A percentile compares a stretch with the other conserved stretches of the same genome.
Conservation (phyloP, 169 alveolate species). For the Pseudocohnilembus persalinus region DNA sequence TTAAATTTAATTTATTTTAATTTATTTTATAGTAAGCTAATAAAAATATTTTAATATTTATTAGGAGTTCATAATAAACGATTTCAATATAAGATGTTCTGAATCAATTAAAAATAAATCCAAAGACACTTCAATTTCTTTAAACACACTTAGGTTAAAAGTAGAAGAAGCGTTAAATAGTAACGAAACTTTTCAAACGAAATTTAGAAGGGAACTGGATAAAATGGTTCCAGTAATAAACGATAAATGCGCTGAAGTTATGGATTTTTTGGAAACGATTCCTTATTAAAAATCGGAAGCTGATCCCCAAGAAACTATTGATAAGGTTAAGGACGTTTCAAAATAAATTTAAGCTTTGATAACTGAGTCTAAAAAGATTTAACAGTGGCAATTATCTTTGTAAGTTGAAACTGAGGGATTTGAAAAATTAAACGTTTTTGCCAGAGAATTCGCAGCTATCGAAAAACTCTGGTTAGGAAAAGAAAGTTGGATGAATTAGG, state of each 20-base stretch:
- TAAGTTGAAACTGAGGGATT: constrained; percentile 54
- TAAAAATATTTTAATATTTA: no score
- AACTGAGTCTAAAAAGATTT: constrained; percentile 45
- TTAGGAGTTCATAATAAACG: constrained; percentile 53
- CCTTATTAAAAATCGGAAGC: constrained; percentile 24
- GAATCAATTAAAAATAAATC: constrained; percentile 58
- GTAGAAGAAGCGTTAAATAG: constrained; percentile 39
- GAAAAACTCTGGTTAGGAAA: constrained; percentile 68
- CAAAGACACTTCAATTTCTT: constrained; percentile 36
- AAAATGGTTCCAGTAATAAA: constrained; percentile 46
- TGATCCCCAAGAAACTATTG: constrained; percentile 10
- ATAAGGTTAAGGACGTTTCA: background rate
- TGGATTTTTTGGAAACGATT: constrained; percentile 33
- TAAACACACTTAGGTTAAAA: constrained; percentile 19
- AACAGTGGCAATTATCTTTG: constrained; percentile 52
- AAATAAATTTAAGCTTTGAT: background rate
- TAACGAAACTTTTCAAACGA: constrained; percentile 33
- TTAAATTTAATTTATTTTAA: no score
- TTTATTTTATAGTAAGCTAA: background rate
- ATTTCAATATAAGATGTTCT: constrained; percentile 50
- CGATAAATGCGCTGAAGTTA: constrained; percentile 43
- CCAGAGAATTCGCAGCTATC: constrained; percentile 44
- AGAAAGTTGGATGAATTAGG: constrained; percentile 41
- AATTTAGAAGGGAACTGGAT: constrained; percentile 47
- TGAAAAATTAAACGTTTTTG: constrained; percentile 51